Evolutionary conservation across 768 basidiomycete genomes (phyloP).

Genomic region (Calvatia gigantea): DNA sequence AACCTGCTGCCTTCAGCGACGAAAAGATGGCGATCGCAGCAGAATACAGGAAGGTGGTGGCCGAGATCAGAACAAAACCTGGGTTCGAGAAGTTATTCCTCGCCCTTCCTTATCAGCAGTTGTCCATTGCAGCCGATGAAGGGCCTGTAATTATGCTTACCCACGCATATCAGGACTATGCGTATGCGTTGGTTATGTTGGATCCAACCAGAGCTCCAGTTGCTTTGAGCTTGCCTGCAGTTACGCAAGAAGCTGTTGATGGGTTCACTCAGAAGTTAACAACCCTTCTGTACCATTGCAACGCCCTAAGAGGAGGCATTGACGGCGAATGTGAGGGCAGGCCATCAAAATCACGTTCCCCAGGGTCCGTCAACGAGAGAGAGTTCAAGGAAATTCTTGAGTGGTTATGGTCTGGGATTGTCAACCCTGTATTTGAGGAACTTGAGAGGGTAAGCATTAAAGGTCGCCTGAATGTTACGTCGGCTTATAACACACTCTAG

Average conservation of each 20-base stretch:
- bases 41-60: background rate
- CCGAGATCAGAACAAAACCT: background rate
- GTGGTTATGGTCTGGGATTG: background rate
- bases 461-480: background rate
- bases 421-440: background rate
- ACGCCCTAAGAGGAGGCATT: background rate
- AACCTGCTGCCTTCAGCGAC: background rate
- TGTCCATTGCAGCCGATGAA: background rate
- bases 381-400: background rate
- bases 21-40: background rate
- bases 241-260: background rate
- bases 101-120: background rate
- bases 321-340: background rate
- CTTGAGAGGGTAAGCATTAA: background rate
- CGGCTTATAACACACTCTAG: background rate
- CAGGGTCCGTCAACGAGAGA: background rate
- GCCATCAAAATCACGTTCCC: background rate
- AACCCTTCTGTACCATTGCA: background rate
- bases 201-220: background rate
- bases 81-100: background rate
- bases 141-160: background rate
- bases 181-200: background rate
- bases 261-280: background rate
- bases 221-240: background rate
- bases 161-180: background rate